Evolutionary conservation across 768 basidiomycete species (phyloP).

Genomic region (Daedaleopsis nitida): DNA sequence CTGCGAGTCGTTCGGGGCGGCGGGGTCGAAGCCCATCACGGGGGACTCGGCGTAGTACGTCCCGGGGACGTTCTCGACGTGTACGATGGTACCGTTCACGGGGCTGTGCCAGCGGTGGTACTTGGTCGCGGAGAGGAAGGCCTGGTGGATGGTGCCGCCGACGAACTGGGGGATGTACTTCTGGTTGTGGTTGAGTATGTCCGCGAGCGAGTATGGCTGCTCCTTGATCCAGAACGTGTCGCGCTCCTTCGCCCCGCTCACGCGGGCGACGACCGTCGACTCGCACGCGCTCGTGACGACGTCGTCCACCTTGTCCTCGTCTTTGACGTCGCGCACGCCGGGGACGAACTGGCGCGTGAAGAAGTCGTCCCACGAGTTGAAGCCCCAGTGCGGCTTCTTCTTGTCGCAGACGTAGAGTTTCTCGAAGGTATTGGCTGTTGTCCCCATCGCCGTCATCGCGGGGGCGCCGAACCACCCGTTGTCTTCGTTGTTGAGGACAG

Average conservation of each 20-base stretch:
- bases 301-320: too few species aligned
- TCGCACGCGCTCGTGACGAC: conserved; percentile 55
- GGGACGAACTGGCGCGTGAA: conserved; percentile 37
- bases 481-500: conserved; percentile 40
- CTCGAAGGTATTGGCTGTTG: conserved; percentile 5
- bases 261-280: conserved; percentile 47
- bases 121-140: conserved; percentile 52
- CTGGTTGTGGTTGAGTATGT: conserved; percentile 53
- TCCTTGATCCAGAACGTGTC: conserved; percentile 66
- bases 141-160: conserved; percentile 57
- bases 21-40: conserved; percentile 28
- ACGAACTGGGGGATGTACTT: conserved; percentile 42
- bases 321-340: conserved; percentile 17
- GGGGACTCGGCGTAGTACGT: conserved; percentile 49
- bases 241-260: conserved; percentile 37
- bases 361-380: conserved; percentile 37
- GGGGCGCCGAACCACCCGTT: conserved; percentile 52
- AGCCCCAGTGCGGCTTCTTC: conserved; percentile 32
- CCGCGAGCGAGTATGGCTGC: conserved; percentile 57
- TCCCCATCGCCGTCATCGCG: conserved; percentile 29
- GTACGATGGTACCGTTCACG: conserved; percentile 45
- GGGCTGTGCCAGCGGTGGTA: conserved; percentile 71
- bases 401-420: conserved; percentile 40
- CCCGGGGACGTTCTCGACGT: conserved; percentile 49
- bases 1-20: conserved; percentile 31